A percentile compares a stretch with the other conserved stretches of the same genome.
Conservation (phyloP, 306 rosid genomes). For the Vigna angularis region DNA sequence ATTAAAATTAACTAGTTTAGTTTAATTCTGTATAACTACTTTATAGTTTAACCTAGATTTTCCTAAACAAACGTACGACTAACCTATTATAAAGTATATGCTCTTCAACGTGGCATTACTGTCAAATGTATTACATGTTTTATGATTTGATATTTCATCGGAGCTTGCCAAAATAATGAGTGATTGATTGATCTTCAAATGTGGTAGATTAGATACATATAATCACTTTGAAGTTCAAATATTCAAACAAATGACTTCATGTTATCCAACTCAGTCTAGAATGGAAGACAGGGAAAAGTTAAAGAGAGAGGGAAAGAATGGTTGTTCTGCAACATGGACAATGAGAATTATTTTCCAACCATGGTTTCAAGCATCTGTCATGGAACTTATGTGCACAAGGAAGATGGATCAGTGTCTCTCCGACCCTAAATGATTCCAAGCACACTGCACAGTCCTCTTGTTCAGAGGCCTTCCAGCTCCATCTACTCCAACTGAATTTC, state of each 20-base stretch:
- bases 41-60: too few relatives aligned
- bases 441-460: slow-evolving; percentile 80
- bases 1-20: too few relatives aligned
- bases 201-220: too few relatives aligned
- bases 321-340: slow-evolving; percentile 90
- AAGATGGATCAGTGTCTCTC: slow-evolving; percentile 63
- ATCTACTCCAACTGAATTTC: slow-evolving; percentile 70
- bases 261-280: slow-evolving; percentile 14
- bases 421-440: slow-evolving; percentile 60
- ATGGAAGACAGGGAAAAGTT: neutral
- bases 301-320: slow-evolving; percentile 34
- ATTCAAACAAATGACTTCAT: neutral
- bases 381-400: slow-evolving; percentile 91
- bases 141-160: too few relatives aligned
- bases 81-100: too few relatives aligned
- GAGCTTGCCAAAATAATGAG: too few relatives aligned
- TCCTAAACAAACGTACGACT: too few relatives aligned
- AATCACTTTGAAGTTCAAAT: too few relatives aligned
- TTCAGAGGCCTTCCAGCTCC: slow-evolving; percentile 67
- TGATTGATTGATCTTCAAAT: too few relatives aligned
- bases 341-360: slow-evolving; percentile 70
- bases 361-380: slow-evolving; percentile 74
- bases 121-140: too few relatives aligned
- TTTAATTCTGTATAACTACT: too few relatives aligned
- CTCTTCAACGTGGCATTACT: too few relatives aligned